Conservation (phyloP, 2,329 filamentous ascomycete genomes). For the Plenodomus tracheiphilus region DNA sequence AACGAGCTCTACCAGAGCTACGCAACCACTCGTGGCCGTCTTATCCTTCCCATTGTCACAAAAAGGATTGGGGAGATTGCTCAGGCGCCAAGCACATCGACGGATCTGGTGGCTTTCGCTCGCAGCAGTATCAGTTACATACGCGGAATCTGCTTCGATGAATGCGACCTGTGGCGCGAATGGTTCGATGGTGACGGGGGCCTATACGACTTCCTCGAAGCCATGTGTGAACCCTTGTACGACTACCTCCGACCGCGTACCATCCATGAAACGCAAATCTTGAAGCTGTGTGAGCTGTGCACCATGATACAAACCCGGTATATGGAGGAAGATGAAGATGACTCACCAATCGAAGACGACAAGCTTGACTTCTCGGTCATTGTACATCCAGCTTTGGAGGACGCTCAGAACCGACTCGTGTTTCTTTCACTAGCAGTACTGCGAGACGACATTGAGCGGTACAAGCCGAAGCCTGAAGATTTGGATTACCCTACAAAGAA, state of each 20-base stretch:
- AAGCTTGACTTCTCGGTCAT: conserved; percentile 65
- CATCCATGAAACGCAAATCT: conserved; percentile 67
- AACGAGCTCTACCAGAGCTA: conserved; percentile 68
- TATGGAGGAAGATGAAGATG: conserved; percentile 56
- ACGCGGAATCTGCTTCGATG: conserved; percentile 66
- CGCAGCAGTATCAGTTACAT: conserved; percentile 67
- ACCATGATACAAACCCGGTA: conserved; percentile 68
- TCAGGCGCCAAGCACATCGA: conserved; percentile 62
- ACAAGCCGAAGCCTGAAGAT: conserved; percentile 66
- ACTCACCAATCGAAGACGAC: conserved; percentile 54
- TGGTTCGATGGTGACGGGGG: conserved; percentile 67
- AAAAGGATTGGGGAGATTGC: conserved; percentile 63
- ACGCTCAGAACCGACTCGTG: conserved; percentile 68
- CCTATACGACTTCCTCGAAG: conserved; percentile 68
- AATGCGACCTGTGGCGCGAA: conserved; percentile 68
- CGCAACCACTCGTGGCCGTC: conserved; percentile 59
- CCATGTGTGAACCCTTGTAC: conserved; percentile 68
- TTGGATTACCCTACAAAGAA: conserved; percentile 64
- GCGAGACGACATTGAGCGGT: conserved; percentile 68
- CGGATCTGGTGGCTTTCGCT: conserved; percentile 67
- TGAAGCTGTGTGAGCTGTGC: conserved; percentile 69
- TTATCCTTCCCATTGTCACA: conserved; percentile 64
- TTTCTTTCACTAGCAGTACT: conserved; percentile 66
- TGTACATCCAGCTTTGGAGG: conserved; percentile 67
- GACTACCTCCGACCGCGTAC: conserved; percentile 67